A percentile compares a stretch with the other conserved stretches of the same genome.
Conservation (phyloP, 306 rosid genomes). For the Gleditsia sinensis region DNA sequence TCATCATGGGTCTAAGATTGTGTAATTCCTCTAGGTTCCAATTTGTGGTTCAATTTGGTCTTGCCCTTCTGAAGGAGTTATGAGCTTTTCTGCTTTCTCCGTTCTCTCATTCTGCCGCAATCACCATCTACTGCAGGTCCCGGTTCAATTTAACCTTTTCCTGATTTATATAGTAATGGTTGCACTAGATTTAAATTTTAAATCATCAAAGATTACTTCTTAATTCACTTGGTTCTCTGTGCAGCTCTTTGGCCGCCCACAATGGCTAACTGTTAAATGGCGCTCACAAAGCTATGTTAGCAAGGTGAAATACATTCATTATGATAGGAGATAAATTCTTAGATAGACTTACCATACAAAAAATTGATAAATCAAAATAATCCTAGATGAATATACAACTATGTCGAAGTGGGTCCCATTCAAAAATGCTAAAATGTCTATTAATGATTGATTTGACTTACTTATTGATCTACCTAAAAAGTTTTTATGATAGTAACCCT, state of each 20-base stretch:
- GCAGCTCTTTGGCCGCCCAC: constrained; percentile 89
- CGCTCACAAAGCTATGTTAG: constrained; percentile 74
- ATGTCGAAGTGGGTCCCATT: too few species aligned
- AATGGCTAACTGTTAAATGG: constrained; percentile 83
- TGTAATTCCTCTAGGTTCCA: constrained; percentile 58
- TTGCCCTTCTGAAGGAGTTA: constrained; percentile 71
- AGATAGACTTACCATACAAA: too few species aligned
- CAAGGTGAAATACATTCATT: constrained; percentile 45
- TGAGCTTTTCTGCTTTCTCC: constrained; percentile 84
- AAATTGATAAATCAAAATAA: too few species aligned
- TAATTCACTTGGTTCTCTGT: constrained; percentile 28
- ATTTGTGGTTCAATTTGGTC: constrained; percentile 94
- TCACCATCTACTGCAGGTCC: constrained; percentile 87
- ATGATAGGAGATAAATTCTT: too few species aligned
- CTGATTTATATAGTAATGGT: not conserved
- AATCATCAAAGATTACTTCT: not conserved
- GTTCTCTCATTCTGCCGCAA: constrained; percentile 84
- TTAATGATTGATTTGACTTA: too few species aligned
- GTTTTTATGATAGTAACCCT: not conserved
- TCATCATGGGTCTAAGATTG: not conserved
- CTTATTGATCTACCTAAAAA: too few species aligned
- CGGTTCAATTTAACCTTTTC: not conserved
- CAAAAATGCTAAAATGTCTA: too few species aligned
- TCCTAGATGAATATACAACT: too few species aligned
- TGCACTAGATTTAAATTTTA: constrained; percentile 11